Evolutionary conservation across 768 basidiomycete genomes (phyloP), one percentile per base, ranked within the genome.

Genomic region (Collybia sordida): DNA sequence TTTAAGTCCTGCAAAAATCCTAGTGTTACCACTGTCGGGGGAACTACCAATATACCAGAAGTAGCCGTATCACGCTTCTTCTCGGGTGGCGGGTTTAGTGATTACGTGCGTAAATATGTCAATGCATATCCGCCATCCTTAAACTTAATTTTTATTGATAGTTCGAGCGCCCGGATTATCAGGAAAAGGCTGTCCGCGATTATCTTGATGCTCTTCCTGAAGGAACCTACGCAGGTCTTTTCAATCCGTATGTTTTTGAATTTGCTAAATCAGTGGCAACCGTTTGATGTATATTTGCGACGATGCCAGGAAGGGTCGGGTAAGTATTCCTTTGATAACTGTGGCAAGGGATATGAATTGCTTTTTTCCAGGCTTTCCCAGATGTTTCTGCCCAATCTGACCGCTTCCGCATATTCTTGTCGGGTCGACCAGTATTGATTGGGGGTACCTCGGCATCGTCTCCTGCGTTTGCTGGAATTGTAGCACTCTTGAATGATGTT

Each of bases 1-100:
- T 28, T 40, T 49, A 19, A 43, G n/a, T 27, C 11, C 19, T 23
- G 4, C 40, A 19, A 35, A 39, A 24, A 36, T 18, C 11, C n/a
- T 45, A 89, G 87, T 53, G 83, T 88, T 17, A 91, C 88, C 3
- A 53, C 83, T 2, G 87, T 91, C 2, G 88, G 88, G 6, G 88
- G 80, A 7, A 89, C 88, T 1, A 64, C 63, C 19, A 53, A 67
- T 35, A 66, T 86, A 43, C 86, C 85, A 0, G 88, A 90, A 62
- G 72, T 72, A 12, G 81, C 80, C 0, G 78, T 75, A 0, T 60
- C 38, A 23, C 55, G 61, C 2, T 69, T 66, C 54, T 85, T 88
- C 69, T 87, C 85, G 11, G 85, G 86, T 1, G 88, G 88, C 28
- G 87, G 88, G 2, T 90, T 89, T 69, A 87, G 85, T 61, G 72